Evolutionary conservation across 805 yeast species (phyloP), one percentile per base, ranked within the genome.

Genomic region (Lipomyces kockii): DNA sequence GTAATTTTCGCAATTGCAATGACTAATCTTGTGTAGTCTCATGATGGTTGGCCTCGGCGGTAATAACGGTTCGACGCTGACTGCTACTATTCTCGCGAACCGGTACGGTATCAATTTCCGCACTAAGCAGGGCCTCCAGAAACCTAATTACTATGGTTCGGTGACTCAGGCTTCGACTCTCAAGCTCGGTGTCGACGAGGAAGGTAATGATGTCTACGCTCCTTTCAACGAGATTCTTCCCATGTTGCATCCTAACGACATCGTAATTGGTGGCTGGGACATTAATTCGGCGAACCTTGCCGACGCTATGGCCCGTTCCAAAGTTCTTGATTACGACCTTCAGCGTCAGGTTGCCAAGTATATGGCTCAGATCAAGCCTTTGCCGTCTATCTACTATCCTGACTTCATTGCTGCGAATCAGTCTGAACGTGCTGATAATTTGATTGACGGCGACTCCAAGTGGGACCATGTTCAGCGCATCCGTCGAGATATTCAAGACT

Each of bases 371-470:
- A 82, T 85, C 72, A 83, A 78, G 39, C 98, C 98, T 43, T 79
- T 92, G 81, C 89, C 91, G 55, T 91, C 97, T 1, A 84, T 93
- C 69, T 93, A 94, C 83, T 93, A 93, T 80, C 98, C 98, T 39
- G 98, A 93, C 79, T 93, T 92, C 81, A 94, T 93, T 80, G 98
- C 98, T 68, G 90, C 94, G 70, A 93, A 93, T 81, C 98, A 93
- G 82, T 88, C 86, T 72, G 94, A 87, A 58, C 87, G 98, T 79
- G 98, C 98, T 56, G 88, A 94, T 81, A 92, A 93, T 77, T 85
- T 93, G 71, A 84, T 87, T 80, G 88, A 90, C 75, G 83, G 88
- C 65, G 80, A 80, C 60, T 85, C 86, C 77, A 93, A 93, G 82
- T 92, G 97, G 97, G 84, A 81, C 27, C 97, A 93, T 77, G 96